phyloP scores from a whole-genome alignment of 73 alveolate genomes.

The Blepharisma japonicum region DNA sequence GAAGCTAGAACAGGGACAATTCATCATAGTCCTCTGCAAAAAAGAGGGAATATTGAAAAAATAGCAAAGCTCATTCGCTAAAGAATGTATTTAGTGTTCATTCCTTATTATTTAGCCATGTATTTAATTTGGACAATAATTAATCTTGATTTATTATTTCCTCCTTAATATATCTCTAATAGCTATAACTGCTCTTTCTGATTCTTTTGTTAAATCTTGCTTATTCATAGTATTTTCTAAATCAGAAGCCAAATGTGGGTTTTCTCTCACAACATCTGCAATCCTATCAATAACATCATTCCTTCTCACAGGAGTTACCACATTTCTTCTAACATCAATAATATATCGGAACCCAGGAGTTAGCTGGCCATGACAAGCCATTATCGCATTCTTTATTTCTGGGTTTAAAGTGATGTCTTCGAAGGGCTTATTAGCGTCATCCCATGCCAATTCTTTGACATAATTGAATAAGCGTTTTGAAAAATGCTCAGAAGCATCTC shows the following conservation, averaged over 20 bases:
- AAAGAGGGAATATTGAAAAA: too few species aligned
- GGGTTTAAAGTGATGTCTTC: constrained; percentile 49
- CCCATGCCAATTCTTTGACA: constrained; percentile 41
- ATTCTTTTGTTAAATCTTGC: neutral
- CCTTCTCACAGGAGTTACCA: neutral
- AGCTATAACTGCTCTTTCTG: neutral
- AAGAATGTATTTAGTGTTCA: too few species aligned
- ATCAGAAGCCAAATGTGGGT: constrained; percentile 28
- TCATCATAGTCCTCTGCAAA: too few species aligned
- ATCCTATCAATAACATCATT: neutral
- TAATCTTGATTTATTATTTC: neutral
- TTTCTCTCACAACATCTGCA: neutral
- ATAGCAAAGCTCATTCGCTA: too few species aligned
- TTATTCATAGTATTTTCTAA: neutral
- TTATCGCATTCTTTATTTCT: constrained; percentile 49
- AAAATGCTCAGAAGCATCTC: constrained; percentile 75
- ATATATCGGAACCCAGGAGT: constrained; percentile 54
- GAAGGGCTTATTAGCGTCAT: constrained; percentile 42
- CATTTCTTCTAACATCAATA: constrained; percentile 41
- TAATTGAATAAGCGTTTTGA: constrained; percentile 56
- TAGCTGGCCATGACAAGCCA: constrained; percentile 49
- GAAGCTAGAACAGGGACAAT: too few species aligned
- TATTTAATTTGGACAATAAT: too few species aligned
- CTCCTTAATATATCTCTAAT: neutral
- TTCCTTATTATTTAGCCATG: too few species aligned